Evolutionary conservation across 192 early-diverging fungal genomes (phyloP), one percentile per base, ranked within the genome.

Genomic region (Coemansia sp.): DNA sequence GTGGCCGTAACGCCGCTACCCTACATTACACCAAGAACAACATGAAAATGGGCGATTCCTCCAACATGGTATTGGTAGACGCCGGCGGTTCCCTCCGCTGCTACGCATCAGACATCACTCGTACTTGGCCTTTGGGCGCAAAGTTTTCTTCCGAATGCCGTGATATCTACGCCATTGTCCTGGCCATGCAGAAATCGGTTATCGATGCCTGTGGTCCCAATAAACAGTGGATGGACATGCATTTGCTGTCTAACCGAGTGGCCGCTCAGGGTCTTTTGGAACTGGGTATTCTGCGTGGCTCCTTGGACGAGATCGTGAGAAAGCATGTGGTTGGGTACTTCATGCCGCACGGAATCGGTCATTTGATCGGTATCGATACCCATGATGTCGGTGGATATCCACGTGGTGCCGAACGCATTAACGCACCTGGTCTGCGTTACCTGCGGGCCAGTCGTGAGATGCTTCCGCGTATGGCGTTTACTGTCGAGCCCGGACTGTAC

Each of bases 401-500:
- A 10, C 67, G 73, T 20, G 94, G 92, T 59, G 85, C 85, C 7
- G 73, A 83, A 52, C 87, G 93, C 42, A 87, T 93, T 67, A 69
- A 84, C 34, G 85, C 75, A 17, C 89, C 92, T 5, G 90, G 91
- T 0, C 76, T 92, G 56, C 83, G 90, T 51, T 86, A 90, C 63
- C 80, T 94, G 56, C 86, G 93, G n/a, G 84, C 91, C 72, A 84
- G 91, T 11, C 86, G 94, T 50, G 70, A 76, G 51, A 81, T 97
- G 61, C 79, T 85, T 38, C 80, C 87, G 16, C 90, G 90, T 22
- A 94, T 94, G 93, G 90, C 88, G 33, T 86, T 97, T 40, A 97
- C 96, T 1, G 92, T 95, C 25, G 96, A 97, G 76, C 96, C 96
- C 18, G 96, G 96, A 4, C 82, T 92, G 69, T 97, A 97, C 73